Base-by-base conservation (phyloP, 2,329 filamentous ascomycete genomes). In the Monilinia fructigena region DNA sequence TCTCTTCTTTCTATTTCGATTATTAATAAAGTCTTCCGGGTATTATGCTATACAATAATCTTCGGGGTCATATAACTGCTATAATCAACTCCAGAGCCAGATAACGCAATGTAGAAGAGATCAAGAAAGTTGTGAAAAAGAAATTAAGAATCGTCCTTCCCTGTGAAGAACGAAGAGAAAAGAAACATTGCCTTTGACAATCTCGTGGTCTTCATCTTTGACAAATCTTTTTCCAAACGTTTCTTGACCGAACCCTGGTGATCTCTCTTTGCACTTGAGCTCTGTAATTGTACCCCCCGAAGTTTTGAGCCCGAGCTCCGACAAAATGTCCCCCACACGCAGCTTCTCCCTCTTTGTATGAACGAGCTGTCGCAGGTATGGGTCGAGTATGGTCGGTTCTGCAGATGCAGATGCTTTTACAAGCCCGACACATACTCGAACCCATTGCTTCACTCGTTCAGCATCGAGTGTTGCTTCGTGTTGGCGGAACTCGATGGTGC, bases 401-500 rank as follows among this genome's bases (percentile, higher is more conserved):
- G 31, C 12, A 50, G 28, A 23, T 38, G 42, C 28, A 28, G 56
- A 38, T 18, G 20, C 23, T 47, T 47, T 26, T 4, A 72, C 63
- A 8, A 74, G 31, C n/a, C 67, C 67, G 0, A 68, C 55, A 47
- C 59, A 68, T 38, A 68, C 55, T 20, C 60, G 65, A 6, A 69
- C 66, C 73, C 72, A 74, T 23, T 69, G 67, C 6, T 23, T 14
- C 0, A 75, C 54, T 6, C 54, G 64, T 10, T 63, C 55, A 0
- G 48, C 45, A 45, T 72, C 67, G 2, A 74, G 38, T 1, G 68
- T 71, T 1, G 69, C 67, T 31, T 68, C 68, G 63, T 75, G 72
- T 50, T 73, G 69, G 11, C 73, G 61, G 60, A 75, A 75, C 61
- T 75, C 74, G 12, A 75, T 69, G 4, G 72, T 72, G 23, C 59